Evolutionary conservation across 805 yeast species (phyloP).

Genomic region (Candida krabiensis): DNA sequence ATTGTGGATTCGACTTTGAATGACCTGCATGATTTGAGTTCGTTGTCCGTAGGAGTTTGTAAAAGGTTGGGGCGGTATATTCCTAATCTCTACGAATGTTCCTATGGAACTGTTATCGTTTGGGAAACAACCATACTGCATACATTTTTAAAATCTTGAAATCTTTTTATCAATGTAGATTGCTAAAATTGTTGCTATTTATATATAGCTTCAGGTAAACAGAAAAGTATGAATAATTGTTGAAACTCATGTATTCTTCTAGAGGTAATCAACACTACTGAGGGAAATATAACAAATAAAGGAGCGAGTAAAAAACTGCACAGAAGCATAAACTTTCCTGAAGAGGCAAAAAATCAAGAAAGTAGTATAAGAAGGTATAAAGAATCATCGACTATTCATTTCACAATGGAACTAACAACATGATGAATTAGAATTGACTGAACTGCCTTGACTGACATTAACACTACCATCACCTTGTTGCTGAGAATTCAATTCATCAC

Average conservation of each 20-base stretch:
- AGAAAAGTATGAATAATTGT: too few species aligned
- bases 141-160: slow-evolving; percentile 70
- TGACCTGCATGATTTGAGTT: slow-evolving; percentile 51
- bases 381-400: too few species aligned
- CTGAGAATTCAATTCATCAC: slow-evolving; percentile 35
- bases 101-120: slow-evolving; percentile 83
- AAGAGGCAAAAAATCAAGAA: too few species aligned
- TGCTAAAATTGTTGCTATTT: too few species aligned
- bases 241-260: too few species aligned
- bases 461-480: slow-evolving; percentile 21
- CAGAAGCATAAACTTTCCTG: too few species aligned
- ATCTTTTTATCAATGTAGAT: too few species aligned
- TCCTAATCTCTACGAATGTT: slow-evolving; percentile 99
- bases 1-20: slow-evolving; percentile 27
- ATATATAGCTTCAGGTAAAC: too few species aligned
- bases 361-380: too few species aligned
- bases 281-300: too few species aligned
- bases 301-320: too few species aligned
- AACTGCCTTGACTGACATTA: slow-evolving; percentile 27
- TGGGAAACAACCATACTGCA: slow-evolving; percentile 99
- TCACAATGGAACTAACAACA: slow-evolving; percentile 28
- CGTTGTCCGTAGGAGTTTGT: slow-evolving; percentile 51
- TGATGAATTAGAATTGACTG: slow-evolving; percentile 19
- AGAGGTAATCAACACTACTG: too few species aligned
- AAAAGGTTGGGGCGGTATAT: slow-evolving; percentile 84